Evolutionary conservation across 495 filamentous ascomycete species (phyloP).

Genomic region (Baudoinia panamericana): DNA sequence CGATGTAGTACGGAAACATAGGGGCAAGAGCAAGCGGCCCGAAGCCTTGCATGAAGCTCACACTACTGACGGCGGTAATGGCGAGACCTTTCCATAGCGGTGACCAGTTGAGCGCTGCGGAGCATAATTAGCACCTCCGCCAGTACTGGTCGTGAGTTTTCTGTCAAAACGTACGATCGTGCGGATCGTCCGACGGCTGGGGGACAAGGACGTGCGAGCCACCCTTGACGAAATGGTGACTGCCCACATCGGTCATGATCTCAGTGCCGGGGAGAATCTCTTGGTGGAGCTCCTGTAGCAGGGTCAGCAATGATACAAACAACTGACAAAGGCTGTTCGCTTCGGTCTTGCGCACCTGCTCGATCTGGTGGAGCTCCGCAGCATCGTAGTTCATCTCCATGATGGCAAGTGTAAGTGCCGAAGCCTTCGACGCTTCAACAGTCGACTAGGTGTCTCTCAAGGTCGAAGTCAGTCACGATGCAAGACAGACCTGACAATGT

Average conservation of each 20-base stretch:
- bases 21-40: conserved; percentile 47
- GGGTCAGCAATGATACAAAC: no score
- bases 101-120: conserved; percentile 24
- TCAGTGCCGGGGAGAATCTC: conserved; percentile 51
- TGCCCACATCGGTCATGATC: conserved; percentile 40
- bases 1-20: conserved; percentile 43
- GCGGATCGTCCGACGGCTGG: conserved; percentile 37
- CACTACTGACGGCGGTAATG: conserved; percentile 35
- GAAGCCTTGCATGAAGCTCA: conserved; percentile 45
- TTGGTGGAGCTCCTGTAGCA: no score
- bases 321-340: no score
- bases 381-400: conserved; percentile 27
- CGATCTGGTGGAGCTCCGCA: conserved; percentile 25
- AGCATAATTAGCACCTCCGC: not conserved
- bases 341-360: conserved; percentile 36
- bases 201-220: conserved; percentile 39
- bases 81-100: conserved; percentile 23
- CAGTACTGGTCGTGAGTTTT: not conserved
- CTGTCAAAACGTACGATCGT: conserved; percentile 26
- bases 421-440: no score
- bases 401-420: no score
- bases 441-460: no score
- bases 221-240: conserved; percentile 39
- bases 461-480: no score
- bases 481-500: no score